Evolutionary conservation across 1,139 yeast species (phyloP), one percentile per base, ranked within the genome.

Genomic region (Scheffersomyces lignicola): DNA sequence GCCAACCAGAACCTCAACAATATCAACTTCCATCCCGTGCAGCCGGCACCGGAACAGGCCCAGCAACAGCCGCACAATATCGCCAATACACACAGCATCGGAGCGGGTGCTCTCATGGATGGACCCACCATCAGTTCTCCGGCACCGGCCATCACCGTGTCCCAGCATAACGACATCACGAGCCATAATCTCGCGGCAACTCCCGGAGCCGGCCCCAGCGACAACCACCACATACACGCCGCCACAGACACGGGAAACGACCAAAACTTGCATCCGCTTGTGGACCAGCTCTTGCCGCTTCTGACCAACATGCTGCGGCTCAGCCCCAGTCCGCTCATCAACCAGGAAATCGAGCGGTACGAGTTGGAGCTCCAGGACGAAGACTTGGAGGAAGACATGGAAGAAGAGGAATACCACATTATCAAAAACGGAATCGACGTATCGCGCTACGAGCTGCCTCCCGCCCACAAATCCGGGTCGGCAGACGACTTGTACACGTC

Each of bases 311-410:
- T 5, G 30, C 33, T 13, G 27, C 37, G 31, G 29, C 27, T 21
- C 30, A 34, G 40, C n/a, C 36, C 43, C 3, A 23, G 35, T 14
- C 51, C 61, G 5, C 37, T 56, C 26, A 40, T 58, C 18, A 38
- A 49, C 37, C 45, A 51, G 29, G 66, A 60, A 31, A 52, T 61
- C 18, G 62, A 57, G 36, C 47, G 56, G 18, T 61, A 57, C 39
- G 72, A 66, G 39, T 48, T 51, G 23, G 67, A 60, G 33, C 48
- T 38, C 13, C 44, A 40, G 9, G 45, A 52, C 32, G 66, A 61
- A 24, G 50, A 52, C 13, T 58, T 50, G 26, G 47, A 53, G 7
- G 48, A 43, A 17, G 53, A 49, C 9, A 45, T 40, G 14, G 39
- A 38, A 16, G 49, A 45, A 12, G 54, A 47, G 7, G 43, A 29